Percentiles rank a stretch among this genome's conserved stretches.
These are phyloP conservation scores for Jacaranda mimosifolia DNA, from an alignment of 257 asterid species.

Conservation along the genomic window DNA sequence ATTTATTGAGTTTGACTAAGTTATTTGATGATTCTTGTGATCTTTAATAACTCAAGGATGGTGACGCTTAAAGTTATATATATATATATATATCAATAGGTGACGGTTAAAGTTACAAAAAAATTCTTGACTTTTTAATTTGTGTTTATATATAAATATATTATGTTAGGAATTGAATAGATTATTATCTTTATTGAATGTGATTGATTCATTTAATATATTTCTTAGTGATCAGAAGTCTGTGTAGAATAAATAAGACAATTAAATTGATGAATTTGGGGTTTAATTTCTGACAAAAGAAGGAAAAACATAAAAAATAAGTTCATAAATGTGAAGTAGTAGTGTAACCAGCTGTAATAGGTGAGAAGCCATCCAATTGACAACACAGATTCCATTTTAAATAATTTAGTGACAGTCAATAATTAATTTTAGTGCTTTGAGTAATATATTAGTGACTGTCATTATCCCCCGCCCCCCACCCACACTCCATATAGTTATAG, in stretches of 20 bases:
- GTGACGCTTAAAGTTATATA: background rate
- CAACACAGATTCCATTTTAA: constrained; percentile 6
- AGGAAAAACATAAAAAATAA: no score
- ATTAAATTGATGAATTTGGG: no score
- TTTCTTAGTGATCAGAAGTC: no score
- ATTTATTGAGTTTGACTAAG: constrained; percentile 28
- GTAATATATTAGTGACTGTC: constrained; percentile 17
- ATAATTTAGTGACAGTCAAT: no score
- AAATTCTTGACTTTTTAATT: background rate
- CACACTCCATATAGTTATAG: background rate
- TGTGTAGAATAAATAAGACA: no score
- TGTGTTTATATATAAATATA: no score
- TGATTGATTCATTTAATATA: background rate
- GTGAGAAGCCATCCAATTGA: background rate
- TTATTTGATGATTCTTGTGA: background rate
- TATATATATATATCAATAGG: no score
- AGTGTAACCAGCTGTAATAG: no score
- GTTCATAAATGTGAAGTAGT: no score
- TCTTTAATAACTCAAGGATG: background rate
- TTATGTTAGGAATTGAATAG: no score
- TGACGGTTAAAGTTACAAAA: constrained; percentile 3
- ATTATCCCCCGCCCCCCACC: background rate
- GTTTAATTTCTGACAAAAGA: no score
- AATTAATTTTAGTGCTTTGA: no score
- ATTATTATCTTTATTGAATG: background rate